Percentiles rank a stretch among this genome's conserved stretches.
phyloP scores from a whole-genome alignment of 2,329 filamentous ascomycete genomes.

The Neophaeococcomyces mojaviensis region DNA sequence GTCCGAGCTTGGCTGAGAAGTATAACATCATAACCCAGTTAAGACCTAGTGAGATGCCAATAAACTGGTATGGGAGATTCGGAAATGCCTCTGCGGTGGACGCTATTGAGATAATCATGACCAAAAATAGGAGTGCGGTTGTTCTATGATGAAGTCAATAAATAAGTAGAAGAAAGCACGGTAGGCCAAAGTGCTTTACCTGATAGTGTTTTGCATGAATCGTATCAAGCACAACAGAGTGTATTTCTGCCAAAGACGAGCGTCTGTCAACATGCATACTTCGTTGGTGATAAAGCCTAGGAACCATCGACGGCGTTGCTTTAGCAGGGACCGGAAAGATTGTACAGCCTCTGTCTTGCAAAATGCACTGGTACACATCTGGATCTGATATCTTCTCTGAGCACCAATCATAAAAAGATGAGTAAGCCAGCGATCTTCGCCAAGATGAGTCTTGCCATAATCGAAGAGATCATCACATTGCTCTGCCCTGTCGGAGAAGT shows the following conservation, averaged over 20 bases:
- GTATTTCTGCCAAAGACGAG: slow-evolving; percentile 84
- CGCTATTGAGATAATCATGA: slow-evolving; percentile 78
- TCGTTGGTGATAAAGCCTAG: slow-evolving; percentile 97
- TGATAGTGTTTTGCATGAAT: slow-evolving; percentile 93
- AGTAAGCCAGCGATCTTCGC: slow-evolving; percentile 93
- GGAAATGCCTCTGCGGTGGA: slow-evolving; percentile 72
- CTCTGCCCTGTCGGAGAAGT: slow-evolving; percentile 94
- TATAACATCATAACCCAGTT: slow-evolving; percentile 97
- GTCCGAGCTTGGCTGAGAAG: slow-evolving; percentile 76
- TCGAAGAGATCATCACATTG: slow-evolving; percentile 95
- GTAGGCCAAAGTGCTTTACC: too few relatives aligned
- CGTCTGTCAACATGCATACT: slow-evolving; percentile 94
- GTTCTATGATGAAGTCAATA: slow-evolving; percentile 45
- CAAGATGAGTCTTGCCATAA: slow-evolving; percentile 89
- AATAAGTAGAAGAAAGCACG: too few relatives aligned
- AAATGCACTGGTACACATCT: slow-evolving; percentile 95
- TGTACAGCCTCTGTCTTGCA: slow-evolving; percentile 98
- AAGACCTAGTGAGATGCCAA: slow-evolving; percentile 80
- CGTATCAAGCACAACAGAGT: slow-evolving; percentile 77
- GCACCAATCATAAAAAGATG: slow-evolving; percentile 99
- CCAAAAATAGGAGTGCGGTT: slow-evolving; percentile 87
- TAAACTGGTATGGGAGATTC: slow-evolving; percentile 85
- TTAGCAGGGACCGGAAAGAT: slow-evolving; percentile 74
- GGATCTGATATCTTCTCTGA: slow-evolving; percentile 86
- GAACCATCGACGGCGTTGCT: slow-evolving; percentile 94